phyloP scores from a whole-genome alignment of 2,329 filamentous ascomycete species.

The Xylaria sp. region DNA sequence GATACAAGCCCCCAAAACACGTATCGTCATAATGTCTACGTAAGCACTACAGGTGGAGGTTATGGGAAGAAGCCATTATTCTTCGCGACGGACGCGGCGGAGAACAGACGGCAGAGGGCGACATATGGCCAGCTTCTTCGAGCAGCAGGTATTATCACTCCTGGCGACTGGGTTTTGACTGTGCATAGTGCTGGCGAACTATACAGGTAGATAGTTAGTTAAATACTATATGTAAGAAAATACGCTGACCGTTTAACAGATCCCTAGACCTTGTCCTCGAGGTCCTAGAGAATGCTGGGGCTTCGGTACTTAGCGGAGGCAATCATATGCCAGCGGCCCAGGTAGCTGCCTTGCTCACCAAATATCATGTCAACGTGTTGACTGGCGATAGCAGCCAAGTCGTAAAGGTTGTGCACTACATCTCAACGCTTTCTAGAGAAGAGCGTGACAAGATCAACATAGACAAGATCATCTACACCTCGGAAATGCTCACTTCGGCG shows the following conservation, averaged over 20 bases:
- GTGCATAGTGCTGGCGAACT: slow-evolving; percentile 45
- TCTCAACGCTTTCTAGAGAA: slow-evolving; percentile 39
- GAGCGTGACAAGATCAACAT: slow-evolving; percentile 39
- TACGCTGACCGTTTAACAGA: slow-evolving; percentile 23
- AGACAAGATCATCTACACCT: slow-evolving; percentile 52
- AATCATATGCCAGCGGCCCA: slow-evolving; percentile 34
- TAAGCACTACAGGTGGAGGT: slow-evolving; percentile 50
- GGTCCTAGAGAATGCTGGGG: slow-evolving; percentile 49
- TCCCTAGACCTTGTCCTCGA: slow-evolving; percentile 49
- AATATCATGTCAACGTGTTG: slow-evolving; percentile 47
- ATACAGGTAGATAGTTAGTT: slow-evolving; percentile 43
- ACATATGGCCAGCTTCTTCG: slow-evolving; percentile 43
- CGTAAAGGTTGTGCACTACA: slow-evolving; percentile 44
- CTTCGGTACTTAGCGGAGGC: slow-evolving; percentile 46
- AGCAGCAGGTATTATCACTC: slow-evolving; percentile 39
- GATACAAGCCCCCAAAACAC: slow-evolving; percentile 44
- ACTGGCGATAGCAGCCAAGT: slow-evolving; percentile 48
- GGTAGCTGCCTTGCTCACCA: slow-evolving; percentile 37
- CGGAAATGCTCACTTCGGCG: slow-evolving; percentile 44
- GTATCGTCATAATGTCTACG: slow-evolving; percentile 47
- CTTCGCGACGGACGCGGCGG: slow-evolving; percentile 47
- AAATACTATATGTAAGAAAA: background rate
- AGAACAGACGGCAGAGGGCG: slow-evolving; percentile 50
- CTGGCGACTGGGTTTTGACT: slow-evolving; percentile 48
- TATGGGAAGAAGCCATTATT: slow-evolving; percentile 43